Evolutionary conservation across 2,329 filamentous ascomycete species (phyloP).

Genomic region (Coniochaeta hoffmannii): DNA sequence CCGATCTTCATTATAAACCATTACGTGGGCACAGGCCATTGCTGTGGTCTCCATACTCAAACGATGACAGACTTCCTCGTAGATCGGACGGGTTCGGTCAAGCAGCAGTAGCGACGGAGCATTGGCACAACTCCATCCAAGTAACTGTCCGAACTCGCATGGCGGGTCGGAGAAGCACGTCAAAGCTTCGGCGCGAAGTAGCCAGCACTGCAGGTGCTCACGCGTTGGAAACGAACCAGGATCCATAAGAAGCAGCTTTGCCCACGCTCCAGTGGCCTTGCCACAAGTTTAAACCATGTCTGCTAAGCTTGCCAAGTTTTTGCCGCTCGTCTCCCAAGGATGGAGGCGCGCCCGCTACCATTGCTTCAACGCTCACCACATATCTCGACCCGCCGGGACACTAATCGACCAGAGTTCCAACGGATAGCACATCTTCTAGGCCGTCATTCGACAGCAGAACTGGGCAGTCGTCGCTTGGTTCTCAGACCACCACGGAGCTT

Average conservation of each 20-base stretch:
- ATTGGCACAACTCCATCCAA: not conserved
- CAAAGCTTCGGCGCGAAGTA: not conserved
- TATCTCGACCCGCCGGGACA: not conserved
- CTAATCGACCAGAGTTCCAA: not conserved
- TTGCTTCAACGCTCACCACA: not conserved
- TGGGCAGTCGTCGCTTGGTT: too few relatives aligned
- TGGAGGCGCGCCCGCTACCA: not conserved
- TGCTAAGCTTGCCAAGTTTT: not conserved
- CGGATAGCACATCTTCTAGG: not conserved
- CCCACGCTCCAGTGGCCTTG: not conserved
- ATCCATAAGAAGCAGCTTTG: not conserved
- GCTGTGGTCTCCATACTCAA: not conserved
- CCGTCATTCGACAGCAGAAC: not conserved
- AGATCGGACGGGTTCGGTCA: not conserved
- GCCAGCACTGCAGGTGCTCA: not conserved
- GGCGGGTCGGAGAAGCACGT: not conserved
- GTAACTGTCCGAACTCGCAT: not conserved
- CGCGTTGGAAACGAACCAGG: not conserved
- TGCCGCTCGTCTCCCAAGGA: not conserved
- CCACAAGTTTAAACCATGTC: not conserved
- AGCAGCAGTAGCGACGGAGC: not conserved
- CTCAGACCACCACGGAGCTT: not conserved
- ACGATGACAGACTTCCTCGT: not conserved
- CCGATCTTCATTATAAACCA: not conserved
- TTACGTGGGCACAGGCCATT: not conserved